Evolutionary conservation across 1,284 basidiomycete genomes (phyloP), one percentile per base, ranked within the genome.

Genomic region (Porodaedalea pini): DNA sequence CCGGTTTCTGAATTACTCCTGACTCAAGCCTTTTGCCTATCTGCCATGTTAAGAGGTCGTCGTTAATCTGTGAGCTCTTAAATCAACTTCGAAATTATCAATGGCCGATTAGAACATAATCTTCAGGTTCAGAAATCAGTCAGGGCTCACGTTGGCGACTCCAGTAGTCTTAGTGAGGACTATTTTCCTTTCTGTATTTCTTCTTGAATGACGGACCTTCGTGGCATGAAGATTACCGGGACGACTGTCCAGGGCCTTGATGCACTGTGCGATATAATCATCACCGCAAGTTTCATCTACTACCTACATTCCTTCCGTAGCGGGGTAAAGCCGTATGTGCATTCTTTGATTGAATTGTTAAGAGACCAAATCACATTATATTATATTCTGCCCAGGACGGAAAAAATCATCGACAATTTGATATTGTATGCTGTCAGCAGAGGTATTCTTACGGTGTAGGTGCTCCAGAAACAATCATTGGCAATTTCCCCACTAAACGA

Each of bases 341-440:
- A 21, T 34, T 39, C 37, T 19, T 17, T 52, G 25, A 6, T 13
- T 13, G 19, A n/a, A 34, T 37, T 10, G 8, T n/a, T 37, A n/a
- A 4, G 17, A 1, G 11, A 40, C 17, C 11, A 25, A 27, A 15
- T 27, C n/a, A n/a, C 10, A 45, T 23, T 4, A 45, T 5, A 10
- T 43, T 10, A 25, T 17, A 25, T 13, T 45, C 13, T 2, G n/a
- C n/a, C n/a, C 21, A 52, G 51, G 17, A 52, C 51, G 11, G 37
- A 52, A 27, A 37, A 37, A 7, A 25, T 52, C 11, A 17, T 52
- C n/a, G 51, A 52, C 25, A 52, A 29, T 29, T 27, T 52, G 19
- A 41, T 52, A 15, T n/a, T 52, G 5, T 52, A 52, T 17, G 51
- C 51, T n/a, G 51, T 52, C 37, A 52, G 23, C 15, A 39, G 51